Evolutionary conservation across 2,329 filamentous ascomycete species (phyloP).

Genomic region (Fusarium newnesense): DNA sequence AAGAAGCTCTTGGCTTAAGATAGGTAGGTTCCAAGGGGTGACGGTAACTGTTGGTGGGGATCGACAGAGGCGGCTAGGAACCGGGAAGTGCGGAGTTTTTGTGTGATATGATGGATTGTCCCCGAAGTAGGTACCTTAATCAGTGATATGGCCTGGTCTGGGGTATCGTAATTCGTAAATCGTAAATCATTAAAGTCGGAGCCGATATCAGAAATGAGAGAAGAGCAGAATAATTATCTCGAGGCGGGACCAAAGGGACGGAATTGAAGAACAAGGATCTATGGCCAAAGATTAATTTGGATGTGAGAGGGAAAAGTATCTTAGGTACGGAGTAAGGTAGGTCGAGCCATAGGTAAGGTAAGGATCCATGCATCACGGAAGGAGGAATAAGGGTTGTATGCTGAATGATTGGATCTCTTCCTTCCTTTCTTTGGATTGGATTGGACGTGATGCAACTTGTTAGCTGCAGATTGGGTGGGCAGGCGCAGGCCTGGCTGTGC

Average conservation of each 20-base stretch:
- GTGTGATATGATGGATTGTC: not conserved
- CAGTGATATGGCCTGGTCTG: not conserved
- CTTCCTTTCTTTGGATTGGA: not conserved
- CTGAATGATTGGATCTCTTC: constrained; percentile 11
- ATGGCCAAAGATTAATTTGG: constrained; percentile 18
- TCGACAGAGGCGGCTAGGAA: not conserved
- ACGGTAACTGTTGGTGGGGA: not conserved
- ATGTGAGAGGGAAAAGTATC: constrained; percentile 18
- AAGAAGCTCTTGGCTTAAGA: constrained; percentile 5
- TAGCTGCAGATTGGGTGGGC: constrained; percentile 27
- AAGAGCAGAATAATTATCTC: not conserved
- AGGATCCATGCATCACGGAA: constrained; percentile 8
- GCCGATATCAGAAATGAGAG: not conserved
- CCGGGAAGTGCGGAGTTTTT: not conserved
- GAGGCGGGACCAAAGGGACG: not conserved
- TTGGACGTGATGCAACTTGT: constrained; percentile 27
- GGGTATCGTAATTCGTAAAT: constrained; percentile 12
- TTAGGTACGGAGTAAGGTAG: not conserved
- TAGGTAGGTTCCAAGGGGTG: not conserved
- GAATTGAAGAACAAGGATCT: constrained; percentile 8
- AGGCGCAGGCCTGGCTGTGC: constrained; percentile 34
- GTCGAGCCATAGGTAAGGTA: not conserved
- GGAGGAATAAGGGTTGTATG: constrained; percentile 11
- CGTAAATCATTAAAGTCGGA: constrained; percentile 6
- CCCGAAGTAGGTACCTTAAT: not conserved